phyloP scores from a whole-genome alignment of 139 green algal species.

The Picochlorum sp. region DNA sequence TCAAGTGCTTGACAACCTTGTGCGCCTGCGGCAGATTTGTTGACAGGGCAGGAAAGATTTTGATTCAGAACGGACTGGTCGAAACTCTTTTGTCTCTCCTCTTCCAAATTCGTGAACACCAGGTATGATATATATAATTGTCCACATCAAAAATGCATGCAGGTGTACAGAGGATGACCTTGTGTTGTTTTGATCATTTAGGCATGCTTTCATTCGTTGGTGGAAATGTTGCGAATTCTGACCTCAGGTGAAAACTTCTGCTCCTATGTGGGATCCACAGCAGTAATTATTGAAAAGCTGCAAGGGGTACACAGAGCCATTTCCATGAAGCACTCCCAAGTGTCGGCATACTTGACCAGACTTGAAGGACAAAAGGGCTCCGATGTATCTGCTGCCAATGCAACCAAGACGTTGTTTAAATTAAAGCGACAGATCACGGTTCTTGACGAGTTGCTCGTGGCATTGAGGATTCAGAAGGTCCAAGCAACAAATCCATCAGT shows the following conservation, averaged over 20 bases:
- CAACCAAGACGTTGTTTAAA: slow-evolving; percentile 51
- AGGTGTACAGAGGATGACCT: no score
- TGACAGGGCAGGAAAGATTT: slow-evolving; percentile 35
- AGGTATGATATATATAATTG: no score
- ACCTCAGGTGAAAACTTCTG: no score
- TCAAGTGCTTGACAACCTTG: slow-evolving; percentile 9
- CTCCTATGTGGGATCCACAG: slow-evolving; percentile 1
- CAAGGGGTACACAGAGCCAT: slow-evolving; percentile 64
- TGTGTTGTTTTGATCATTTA: no score
- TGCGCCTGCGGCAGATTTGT: slow-evolving; percentile 17
- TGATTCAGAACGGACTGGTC: slow-evolving; percentile 32
- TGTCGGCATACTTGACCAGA: slow-evolving; percentile 64
- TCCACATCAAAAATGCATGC: no score
- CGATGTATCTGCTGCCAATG: slow-evolving; percentile 52
- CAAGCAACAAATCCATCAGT: not conserved
- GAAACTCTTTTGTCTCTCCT: no score
- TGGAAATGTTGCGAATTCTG: no score
- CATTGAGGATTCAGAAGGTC: not conserved
- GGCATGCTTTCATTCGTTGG: no score
- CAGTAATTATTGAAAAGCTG: slow-evolving; percentile 38
- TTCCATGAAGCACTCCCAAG: slow-evolving; percentile 47
- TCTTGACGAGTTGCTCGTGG: slow-evolving; percentile 11
- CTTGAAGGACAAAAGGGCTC: slow-evolving; percentile 70
- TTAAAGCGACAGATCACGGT: slow-evolving; percentile 39
- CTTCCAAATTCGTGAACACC: no score